These are phyloP conservation scores for Diplodia intermedia DNA, from an alignment of 2,329 filamentous ascomycete genomes.

Conservation along the genomic window DNA sequence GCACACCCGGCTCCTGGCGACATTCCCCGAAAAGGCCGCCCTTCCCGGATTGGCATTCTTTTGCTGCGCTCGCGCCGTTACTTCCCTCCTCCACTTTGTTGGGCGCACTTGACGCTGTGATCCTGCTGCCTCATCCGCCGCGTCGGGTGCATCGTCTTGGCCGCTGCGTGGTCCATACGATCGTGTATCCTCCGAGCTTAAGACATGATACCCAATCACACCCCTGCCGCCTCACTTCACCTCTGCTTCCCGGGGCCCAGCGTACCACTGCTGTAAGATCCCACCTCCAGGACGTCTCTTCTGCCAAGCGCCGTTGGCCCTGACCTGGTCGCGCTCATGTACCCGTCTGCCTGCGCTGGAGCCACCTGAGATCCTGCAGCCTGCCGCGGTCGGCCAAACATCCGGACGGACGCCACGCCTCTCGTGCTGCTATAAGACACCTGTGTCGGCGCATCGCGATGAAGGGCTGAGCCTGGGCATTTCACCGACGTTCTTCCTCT, in stretches of 20 bases:
- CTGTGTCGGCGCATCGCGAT: constrained; percentile 14
- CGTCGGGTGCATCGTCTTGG: constrained; percentile 25
- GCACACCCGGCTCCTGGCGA: constrained; percentile 31
- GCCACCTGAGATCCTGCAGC: constrained; percentile 34
- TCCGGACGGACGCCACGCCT: neutral
- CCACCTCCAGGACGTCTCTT: constrained; percentile 38
- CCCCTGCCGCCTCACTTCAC: constrained; percentile 26
- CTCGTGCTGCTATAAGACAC: constrained; percentile 21
- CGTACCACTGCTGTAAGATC: constrained; percentile 50
- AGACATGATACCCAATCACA: constrained; percentile 35
- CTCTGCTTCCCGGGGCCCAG: constrained; percentile 24
- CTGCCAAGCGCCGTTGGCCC: constrained; percentile 32
- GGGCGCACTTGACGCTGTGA: constrained; percentile 25
- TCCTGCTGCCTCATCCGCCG: constrained; percentile 24
- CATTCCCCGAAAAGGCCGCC: constrained; percentile 33
- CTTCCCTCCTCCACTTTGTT: constrained; percentile 25
- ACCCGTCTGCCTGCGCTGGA: constrained; percentile 20
- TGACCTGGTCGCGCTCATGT: constrained; percentile 28
- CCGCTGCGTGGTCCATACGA: constrained; percentile 31
- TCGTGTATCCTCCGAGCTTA: constrained; percentile 34
- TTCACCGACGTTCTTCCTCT: constrained; percentile 32
- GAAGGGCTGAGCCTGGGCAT: constrained; percentile 27
- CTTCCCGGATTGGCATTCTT: constrained; percentile 31
- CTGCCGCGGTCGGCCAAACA: constrained; percentile 34
- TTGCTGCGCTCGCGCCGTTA: constrained; percentile 28